These are phyloP conservation scores for Blastocystis sp. DNA, from an alignment of 352 stramenopile genomes.

Conservation along the genomic window DNA sequence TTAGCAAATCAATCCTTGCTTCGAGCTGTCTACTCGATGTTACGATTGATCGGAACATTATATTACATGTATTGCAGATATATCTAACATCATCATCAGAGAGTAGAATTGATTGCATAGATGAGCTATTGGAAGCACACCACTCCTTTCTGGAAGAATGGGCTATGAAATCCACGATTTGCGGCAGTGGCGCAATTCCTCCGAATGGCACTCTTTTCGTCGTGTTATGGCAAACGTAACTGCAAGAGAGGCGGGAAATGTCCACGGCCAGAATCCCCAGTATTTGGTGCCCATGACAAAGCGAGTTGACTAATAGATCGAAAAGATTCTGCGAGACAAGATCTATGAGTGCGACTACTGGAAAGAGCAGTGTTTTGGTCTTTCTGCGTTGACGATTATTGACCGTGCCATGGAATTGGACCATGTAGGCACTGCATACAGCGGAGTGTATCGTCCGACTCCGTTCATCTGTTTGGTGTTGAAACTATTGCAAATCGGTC, in stretches of 20 bases:
- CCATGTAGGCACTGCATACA: constrained; percentile 81
- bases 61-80: too few relatives aligned
- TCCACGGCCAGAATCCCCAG: constrained; percentile 42
- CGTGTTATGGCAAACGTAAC: constrained; percentile 42
- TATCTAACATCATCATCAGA: too few relatives aligned
- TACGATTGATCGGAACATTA: too few relatives aligned
- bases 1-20: too few relatives aligned
- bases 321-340: constrained; percentile 56
- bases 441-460: constrained; percentile 83
- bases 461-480: constrained; percentile 91
- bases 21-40: too few relatives aligned
- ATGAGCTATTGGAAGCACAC: too few relatives aligned
- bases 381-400: constrained; percentile 83
- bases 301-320: not conserved
- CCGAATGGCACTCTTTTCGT: not conserved
- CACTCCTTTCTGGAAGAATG: too few relatives aligned
- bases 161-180: too few relatives aligned
- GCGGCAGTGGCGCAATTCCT: not conserved
- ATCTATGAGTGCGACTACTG: constrained; percentile 52
- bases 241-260: constrained; percentile 4
- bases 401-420: constrained; percentile 85
- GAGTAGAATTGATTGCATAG: too few relatives aligned
- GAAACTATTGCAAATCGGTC: constrained; percentile 93
- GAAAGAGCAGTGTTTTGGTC: constrained; percentile 80
- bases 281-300: not conserved